Base-by-base conservation (phyloP, 2,329 filamentous ascomycete species). In the Aureobasidium sp. region DNA sequence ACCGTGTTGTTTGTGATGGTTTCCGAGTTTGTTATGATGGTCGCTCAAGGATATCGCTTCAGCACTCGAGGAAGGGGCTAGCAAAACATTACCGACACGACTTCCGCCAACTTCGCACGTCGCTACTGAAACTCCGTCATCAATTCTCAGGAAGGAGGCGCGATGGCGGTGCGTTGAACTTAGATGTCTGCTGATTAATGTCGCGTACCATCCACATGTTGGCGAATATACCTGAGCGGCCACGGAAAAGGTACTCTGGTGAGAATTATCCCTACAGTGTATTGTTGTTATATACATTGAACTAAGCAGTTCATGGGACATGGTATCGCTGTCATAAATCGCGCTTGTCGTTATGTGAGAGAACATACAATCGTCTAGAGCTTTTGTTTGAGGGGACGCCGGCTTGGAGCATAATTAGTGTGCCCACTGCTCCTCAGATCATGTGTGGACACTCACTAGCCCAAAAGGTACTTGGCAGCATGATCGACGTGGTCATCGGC, bases 401-500 rank as follows among this genome's bases (percentile, higher is more conserved):
- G 46, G 53, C 53, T 57, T 57, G 27, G 19, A 35, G 40, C 53
- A 35, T 37, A 57, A 57, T 57, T 46, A 57, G 53, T 57, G 53
- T 57, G 53, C 47, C 25, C 45, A 51, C 57, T 35, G 23, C 15
- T 33, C 38, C 35, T 59, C n/a, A 11, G 17, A 35, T 23, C 9
- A 38, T 38, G 2, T 37, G 4, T 51, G 10, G 15, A 23, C 7
- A 50, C 46, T 54, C 46, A 51, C 77, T 84, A 84, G 70, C 76
- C 78, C 68, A 83, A 78, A 60, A 96, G 77, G 71, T 90, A 86
- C 79, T 94, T 96, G 66, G 92, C 93, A 62, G 91, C 91, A 76
- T 95, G 90, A 69, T 90, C 86, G 66, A 97, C 82, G 75, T 99
- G 94, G 68, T 97, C 92, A 69, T 89, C 87, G 45, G 87, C 84